Conservation (phyloP, 1,139 yeast species). For the Debaryomyces nepalensis region DNA sequence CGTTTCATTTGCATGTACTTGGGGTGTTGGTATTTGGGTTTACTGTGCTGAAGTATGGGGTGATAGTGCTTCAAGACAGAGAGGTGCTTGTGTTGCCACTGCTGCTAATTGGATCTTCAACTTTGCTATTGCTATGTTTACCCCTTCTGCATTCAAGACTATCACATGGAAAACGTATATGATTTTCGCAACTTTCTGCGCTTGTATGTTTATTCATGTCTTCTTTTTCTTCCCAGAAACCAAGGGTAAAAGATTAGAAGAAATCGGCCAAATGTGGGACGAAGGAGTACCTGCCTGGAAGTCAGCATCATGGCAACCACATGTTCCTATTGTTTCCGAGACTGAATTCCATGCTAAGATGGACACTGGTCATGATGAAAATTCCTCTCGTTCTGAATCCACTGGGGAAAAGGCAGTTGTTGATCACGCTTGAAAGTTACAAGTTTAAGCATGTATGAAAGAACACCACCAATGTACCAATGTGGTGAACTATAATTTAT, state of each 20-base stretch:
- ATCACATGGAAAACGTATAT: slow-evolving; percentile 55
- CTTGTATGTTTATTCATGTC: slow-evolving; percentile 60
- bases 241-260: slow-evolving; percentile 65
- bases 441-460: too few relatives aligned
- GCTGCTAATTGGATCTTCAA: slow-evolving; percentile 53
- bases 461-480: neutral
- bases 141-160: slow-evolving; percentile 49
- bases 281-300: slow-evolving; percentile 66
- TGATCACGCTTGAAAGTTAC: neutral
- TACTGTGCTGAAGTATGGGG: slow-evolving; percentile 57
- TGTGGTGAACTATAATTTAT: too few relatives aligned
- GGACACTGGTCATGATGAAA: neutral
- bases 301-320: slow-evolving; percentile 46
- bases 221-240: slow-evolving; percentile 72
- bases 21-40: slow-evolving; percentile 61
- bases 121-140: slow-evolving; percentile 50
- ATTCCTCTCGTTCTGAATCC: slow-evolving; percentile 2
- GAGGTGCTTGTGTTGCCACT: slow-evolving; percentile 54
- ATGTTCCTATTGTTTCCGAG: slow-evolving; percentile 47
- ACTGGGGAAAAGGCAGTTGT: slow-evolving; percentile 1
- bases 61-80: slow-evolving; percentile 52
- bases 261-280: slow-evolving; percentile 63
- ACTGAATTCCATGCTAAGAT: slow-evolving; percentile 26
- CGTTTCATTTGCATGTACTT: slow-evolving; percentile 50
- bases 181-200: slow-evolving; percentile 54